Evolutionary conservation across 495 filamentous ascomycete species (phyloP).

Genomic region (Parmelia sp.): DNA sequence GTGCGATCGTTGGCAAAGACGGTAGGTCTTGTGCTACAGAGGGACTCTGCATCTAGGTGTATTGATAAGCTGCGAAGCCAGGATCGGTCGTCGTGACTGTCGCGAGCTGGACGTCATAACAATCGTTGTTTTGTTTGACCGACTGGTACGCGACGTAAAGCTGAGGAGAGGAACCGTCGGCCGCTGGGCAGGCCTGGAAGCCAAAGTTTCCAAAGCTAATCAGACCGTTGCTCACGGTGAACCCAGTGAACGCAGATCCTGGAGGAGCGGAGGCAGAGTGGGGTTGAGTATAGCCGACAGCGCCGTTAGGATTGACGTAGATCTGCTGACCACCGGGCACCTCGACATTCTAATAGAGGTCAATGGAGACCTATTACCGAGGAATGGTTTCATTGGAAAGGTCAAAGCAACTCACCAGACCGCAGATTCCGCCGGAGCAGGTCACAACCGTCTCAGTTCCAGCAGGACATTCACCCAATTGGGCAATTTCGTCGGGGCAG

Average conservation of each 20-base stretch:
- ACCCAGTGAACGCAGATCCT: background rate
- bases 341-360: conserved; percentile 32
- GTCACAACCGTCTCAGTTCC: background rate
- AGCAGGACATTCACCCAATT: background rate
- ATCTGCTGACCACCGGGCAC: conserved; percentile 62
- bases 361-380: background rate
- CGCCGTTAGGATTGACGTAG: conserved; percentile 52
- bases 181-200: background rate
- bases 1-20: too few relatives aligned
- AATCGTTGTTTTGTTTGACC: background rate
- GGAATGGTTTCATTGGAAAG: background rate
- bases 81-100: background rate
- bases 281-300: conserved; percentile 52
- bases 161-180: background rate
- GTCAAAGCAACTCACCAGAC: background rate
- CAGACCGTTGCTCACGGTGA: background rate
- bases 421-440: background rate
- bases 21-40: too few relatives aligned
- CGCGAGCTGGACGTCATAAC: background rate
- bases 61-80: background rate
- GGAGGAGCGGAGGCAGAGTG: conserved; percentile 30
- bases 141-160: background rate
- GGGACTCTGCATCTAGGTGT: background rate
- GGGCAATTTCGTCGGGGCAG: background rate
- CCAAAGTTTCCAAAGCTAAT: background rate